Percentiles rank a stretch among this genome's conserved stretches.
Conservation (phyloP, 2,329 filamentous ascomycete species). For the Fusarium burgessii region DNA sequence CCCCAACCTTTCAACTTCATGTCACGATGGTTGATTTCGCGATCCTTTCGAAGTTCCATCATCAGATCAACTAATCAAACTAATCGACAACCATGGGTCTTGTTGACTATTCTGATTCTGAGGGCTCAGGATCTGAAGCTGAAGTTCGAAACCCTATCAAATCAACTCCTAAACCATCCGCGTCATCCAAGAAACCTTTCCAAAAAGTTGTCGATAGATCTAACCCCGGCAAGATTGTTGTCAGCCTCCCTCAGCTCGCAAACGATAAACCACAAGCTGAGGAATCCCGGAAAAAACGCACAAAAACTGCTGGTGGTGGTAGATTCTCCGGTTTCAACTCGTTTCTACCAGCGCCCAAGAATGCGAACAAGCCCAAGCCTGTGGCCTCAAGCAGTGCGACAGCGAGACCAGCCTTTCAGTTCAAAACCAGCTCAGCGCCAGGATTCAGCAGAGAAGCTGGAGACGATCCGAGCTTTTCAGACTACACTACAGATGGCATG, state of each 20-base stretch:
- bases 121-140: conserved; percentile 76
- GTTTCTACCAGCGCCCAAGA: conserved; percentile 87
- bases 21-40: conserved; percentile 18
- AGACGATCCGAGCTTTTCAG: conserved; percentile 38
- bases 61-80: background rate
- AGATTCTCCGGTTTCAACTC: conserved; percentile 87
- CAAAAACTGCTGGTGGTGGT: conserved; percentile 67
- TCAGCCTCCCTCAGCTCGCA: conserved; percentile 75
- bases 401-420: conserved; percentile 61
- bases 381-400: conserved; percentile 40
- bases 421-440: conserved; percentile 86
- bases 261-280: conserved; percentile 50
- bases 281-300: conserved; percentile 75
- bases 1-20: conserved; percentile 8
- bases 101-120: conserved; percentile 87
- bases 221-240: conserved; percentile 85
- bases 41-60: conserved; percentile 9
- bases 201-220: conserved; percentile 85
- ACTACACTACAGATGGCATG: conserved; percentile 43
- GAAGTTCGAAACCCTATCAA: conserved; percentile 48
- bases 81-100: conserved; percentile 71
- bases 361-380: conserved; percentile 53
- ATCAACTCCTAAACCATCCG: conserved; percentile 49
- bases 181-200: conserved; percentile 70
- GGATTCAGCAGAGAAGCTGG: conserved; percentile 76